Base-by-base conservation (phyloP, 345 rosid species). In the Eucalyptus rudis region DNA sequence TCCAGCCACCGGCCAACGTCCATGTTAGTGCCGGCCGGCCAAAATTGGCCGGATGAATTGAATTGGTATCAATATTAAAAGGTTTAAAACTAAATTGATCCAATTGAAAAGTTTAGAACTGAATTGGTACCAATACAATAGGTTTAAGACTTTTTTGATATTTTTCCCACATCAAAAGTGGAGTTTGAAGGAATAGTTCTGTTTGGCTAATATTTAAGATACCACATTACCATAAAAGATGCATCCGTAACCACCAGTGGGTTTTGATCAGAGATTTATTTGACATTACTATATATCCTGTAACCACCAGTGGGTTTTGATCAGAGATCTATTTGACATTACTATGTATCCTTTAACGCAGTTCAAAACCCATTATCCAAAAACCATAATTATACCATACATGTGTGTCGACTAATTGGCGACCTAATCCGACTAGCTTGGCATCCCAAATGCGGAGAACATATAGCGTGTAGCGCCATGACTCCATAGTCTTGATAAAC, bases 11-110 rank as follows among this genome's bases (percentile, higher is more conserved):
- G 49, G 11, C 49, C 11, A 45, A 45, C 49, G 4, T 45, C 49
- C 49, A 45, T 3, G 1, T 3, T 9, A 45, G 47, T 1, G 9
- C 3, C 1, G 11, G 11, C 11, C 4, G 11, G 47, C 47, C 11
- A 9, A 9, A 45, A 45, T 45, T 45, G 11, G 11, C 11, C 11
- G 4, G 11, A 45, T 45, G 11, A 45, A 45, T 2, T 45, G 4
- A 45, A 45, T 45, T 45, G 47, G 49, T 45, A 45, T 3, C 10
- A 45, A 45, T 10, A 45, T 45, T 45, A 45, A 45, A 45, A 45
- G 11, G 11, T 45, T 45, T 45, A 45, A 4, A 4, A 45, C 10
- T 45, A 45, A 45, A 45, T 45, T 45, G 1, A 1, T 45, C 11
- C 1, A 45, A 45, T 45, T 45, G 49, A 45, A 45, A 45, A 45